Evolutionary conservation across 306 rosid species (phyloP).

Genomic region (Cicer yamashitae): DNA sequence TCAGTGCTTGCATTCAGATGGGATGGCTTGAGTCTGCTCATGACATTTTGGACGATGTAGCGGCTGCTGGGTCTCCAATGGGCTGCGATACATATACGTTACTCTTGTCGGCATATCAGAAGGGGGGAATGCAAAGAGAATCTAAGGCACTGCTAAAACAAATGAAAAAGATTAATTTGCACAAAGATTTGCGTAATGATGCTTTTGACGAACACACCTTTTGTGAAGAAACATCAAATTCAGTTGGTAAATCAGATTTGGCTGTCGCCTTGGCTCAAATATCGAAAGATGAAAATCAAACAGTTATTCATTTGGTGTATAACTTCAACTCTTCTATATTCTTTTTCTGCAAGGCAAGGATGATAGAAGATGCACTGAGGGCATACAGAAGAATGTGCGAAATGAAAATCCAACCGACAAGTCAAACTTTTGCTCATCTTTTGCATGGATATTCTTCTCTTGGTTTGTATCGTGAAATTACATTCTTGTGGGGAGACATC

Average conservation of each 20-base stretch:
- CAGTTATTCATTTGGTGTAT: conserved; percentile 47
- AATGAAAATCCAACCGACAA: conserved; percentile 62
- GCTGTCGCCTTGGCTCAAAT: conserved; percentile 58
- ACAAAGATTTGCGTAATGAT: conserved; percentile 48
- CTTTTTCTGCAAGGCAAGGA: conserved; percentile 86
- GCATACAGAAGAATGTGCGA: conserved; percentile 77
- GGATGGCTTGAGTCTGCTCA: conserved; percentile 93
- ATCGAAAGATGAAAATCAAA: conserved; percentile 49
- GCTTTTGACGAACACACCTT: conserved; percentile 38
- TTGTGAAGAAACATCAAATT: conserved; percentile 32
- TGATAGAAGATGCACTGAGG: conserved; percentile 73
- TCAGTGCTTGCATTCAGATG: conserved; percentile 70
- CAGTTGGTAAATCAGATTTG: conserved; percentile 47
- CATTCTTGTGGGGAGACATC: conserved; percentile 87
- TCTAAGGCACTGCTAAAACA: conserved; percentile 70
- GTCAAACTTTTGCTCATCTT: conserved; percentile 63
- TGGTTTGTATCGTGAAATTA: conserved; percentile 73
- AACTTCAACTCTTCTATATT: conserved; percentile 75
- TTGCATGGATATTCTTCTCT: conserved; percentile 65
- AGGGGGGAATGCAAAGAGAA: conserved; percentile 65
- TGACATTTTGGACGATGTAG: conserved; percentile 83
- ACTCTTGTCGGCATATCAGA: conserved; percentile 70
- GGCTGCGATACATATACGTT: conserved; percentile 46
- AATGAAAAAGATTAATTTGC: conserved; percentile 58
- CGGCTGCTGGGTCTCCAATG: conserved; percentile 56